Base-by-base conservation (phyloP, 2,329 filamentous ascomycete genomes). In the Pseudopyrenochaeta lycopersici region DNA sequence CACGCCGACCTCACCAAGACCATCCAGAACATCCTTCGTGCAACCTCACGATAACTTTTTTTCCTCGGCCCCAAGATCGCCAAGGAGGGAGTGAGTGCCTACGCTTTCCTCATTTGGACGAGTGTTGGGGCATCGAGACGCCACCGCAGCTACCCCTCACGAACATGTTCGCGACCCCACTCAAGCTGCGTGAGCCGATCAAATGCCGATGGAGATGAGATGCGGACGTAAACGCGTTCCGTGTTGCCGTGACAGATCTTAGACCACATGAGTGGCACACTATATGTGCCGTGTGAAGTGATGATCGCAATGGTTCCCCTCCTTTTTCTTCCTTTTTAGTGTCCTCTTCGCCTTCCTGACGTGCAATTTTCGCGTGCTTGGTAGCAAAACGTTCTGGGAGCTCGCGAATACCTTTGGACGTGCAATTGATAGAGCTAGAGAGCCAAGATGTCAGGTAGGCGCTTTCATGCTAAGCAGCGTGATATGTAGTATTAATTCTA, bases 391-490 rank as follows among this genome's bases (percentile, higher is more conserved):
- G 4, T 27, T 4, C 23, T 27, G 23, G 23, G 23, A 27, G 23
- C 23, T 27, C 9, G 4, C 9, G 23, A 27, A 18, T 38, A 18
- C 35, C 7, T 18, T 10, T 38, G 17, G 17, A 20, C 35, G 12
- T 20, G 35, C 35, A 21, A 38, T 21, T 21, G 17, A 21, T 9
- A 18, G 15, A 38, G 6, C 5, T 2, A 21, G 17, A 39, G 7
- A 23, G 23, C 31, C 14, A 51, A 11, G 2, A 51, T 51, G 48
- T 51, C 48, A 21, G 32, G 48, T 51, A 51, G 10, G 41, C 36
- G 36, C 11, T 10, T 20, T 14, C 35, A 4, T 36, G 7, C 17
- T 17, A 36, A 15, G 17, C n/a, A 15, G 14, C 12, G 7, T 15
- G 33, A 36, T 38, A 21, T 21, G 3, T 2, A 4, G 23, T 20